Base-by-base conservation (phyloP, 2,329 filamentous ascomycete species). In the Aureobasidium subglaciale region DNA sequence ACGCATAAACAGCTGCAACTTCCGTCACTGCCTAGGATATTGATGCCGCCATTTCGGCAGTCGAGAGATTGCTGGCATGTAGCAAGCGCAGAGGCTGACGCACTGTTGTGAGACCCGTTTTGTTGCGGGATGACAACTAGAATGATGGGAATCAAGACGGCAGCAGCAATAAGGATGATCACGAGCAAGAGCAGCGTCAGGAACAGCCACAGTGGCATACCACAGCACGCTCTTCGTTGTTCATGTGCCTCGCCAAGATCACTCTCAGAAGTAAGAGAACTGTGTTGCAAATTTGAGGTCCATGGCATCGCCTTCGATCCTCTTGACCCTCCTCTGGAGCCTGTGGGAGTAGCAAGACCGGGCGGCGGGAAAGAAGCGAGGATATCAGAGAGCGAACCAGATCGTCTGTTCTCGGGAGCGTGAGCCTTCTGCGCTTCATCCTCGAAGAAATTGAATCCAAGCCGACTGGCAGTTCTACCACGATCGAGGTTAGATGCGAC, bases 401-500 rank as follows among this genome's bases (percentile, higher is more conserved):
- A 79, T 49, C 73, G 59, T 62, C 58, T 64, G 50, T 56, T 63
- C 10, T 55, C 41, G n/a, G 38, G 11, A 15, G 8, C 30, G 16
- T 45, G 29, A 9, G 52, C 16, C 30, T 35, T 25, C 22, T 16
- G 53, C 24, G 30, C 25, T 32, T 60, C 68, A 35, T 64, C 62
- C 58, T 72, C 70, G 63, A 71, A 79, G 72, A 70, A 79, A 63
- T 73, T 69, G 61, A 80, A 68, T 16, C 78, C 79, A 6, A 82
- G 63, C 56, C 79, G 74, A 64, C 82, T 85, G 11, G 82, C 82
- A 18, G 83, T 85, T 61, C 73, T 85, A 11, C 92, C 92, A 61
- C 85, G 85, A 64, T 97, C 92, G 57, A 99, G 84, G 71, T 95
- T 90, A 0, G 88, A 83, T 15, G 91, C 92, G 34, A 97, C 75